Conservation (phyloP, 2,329 filamentous ascomycete genomes). For the Aspergillus latus region DNA sequence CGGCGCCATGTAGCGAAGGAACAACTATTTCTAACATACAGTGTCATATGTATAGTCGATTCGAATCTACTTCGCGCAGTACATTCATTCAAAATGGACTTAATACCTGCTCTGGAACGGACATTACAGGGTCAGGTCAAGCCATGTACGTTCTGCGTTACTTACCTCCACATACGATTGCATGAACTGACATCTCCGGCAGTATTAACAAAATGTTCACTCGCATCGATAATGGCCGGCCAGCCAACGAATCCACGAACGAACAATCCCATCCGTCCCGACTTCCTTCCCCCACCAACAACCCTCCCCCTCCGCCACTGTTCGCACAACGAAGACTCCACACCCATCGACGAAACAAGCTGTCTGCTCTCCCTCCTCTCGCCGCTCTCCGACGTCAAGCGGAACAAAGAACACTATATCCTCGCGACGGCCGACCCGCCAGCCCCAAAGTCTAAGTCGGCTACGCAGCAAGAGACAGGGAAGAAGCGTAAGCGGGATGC, state of each 20-base stretch:
- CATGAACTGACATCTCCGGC: too few relatives aligned
- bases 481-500: constrained; percentile 36
- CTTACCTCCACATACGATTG: too few relatives aligned
- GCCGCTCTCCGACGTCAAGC: constrained; percentile 38
- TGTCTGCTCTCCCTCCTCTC: constrained; percentile 48
- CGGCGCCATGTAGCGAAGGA: background rate
- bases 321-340: constrained; percentile 45
- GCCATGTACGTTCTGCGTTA: constrained; percentile 58
- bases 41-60: constrained; percentile 59
- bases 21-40: constrained; percentile 15
- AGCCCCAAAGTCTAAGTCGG: constrained; percentile 21
- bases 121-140: constrained; percentile 87
- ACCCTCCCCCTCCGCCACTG: constrained; percentile 48
- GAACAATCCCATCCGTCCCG: constrained; percentile 41
- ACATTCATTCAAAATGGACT: constrained; percentile 82
- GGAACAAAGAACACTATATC: constrained; percentile 51
- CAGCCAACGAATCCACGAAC: constrained; percentile 41
- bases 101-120: constrained; percentile 71
- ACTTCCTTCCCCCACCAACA: constrained; percentile 47
- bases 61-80: constrained; percentile 81
- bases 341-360: constrained; percentile 45
- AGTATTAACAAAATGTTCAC: constrained; percentile 71
- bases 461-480: constrained; percentile 17
- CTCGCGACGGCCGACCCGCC: constrained; percentile 46
- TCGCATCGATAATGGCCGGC: constrained; percentile 44